Base-by-base conservation (phyloP, 2,329 filamentous ascomycete genomes). In the Didymella pinodella region DNA sequence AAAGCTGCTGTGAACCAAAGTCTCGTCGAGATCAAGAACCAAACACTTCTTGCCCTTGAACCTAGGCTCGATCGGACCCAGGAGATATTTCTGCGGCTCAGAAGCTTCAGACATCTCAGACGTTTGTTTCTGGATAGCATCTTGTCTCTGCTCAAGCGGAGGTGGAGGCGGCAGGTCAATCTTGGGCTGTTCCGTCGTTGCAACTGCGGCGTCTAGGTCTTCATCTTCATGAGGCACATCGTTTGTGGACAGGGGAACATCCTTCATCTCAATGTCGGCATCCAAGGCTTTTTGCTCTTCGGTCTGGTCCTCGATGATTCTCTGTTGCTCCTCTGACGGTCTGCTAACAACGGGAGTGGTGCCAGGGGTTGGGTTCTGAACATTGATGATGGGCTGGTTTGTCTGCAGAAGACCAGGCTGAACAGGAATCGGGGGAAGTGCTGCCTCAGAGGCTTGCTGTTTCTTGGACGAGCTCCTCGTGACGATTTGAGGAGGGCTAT, bases 1-100 rank as follows among this genome's bases (percentile, higher is more conserved):
- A 81, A 99, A 99, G 68, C 95, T 98, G 78, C 95, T 98, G 81
- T 99, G 95, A 25, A 99, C 95, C 51, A 99, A 81, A 1, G 95
- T 99, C 78, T 99, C 95, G 68, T 99, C 95, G 61, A 99, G 82
- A 81, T 99, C 95, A 45, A 99, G 84, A 18, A 99, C 94, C 40
- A 99, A 82, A 71, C 95, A 99, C 78, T 99, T 99, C 74, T 91
- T 89, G 28, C 93, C 92, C 77, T 90, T 88, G 70, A 95, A 87
- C 68, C 91, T 89, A 26, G 92, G 89, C 40, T 88, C 84, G 65
- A 94, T 86, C 0, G 93, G 89, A n/a, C 93, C 93, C 54, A 99
- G 81, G 34, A 99, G 83, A 79, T 86, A 92, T 65, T 86, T 87
- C 54, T 86, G 86, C 48, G 83, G 79, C 70, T 84, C 77, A 45